Conservation (phyloP, 129 eudicot species). For the Flaveria robusta region DNA sequence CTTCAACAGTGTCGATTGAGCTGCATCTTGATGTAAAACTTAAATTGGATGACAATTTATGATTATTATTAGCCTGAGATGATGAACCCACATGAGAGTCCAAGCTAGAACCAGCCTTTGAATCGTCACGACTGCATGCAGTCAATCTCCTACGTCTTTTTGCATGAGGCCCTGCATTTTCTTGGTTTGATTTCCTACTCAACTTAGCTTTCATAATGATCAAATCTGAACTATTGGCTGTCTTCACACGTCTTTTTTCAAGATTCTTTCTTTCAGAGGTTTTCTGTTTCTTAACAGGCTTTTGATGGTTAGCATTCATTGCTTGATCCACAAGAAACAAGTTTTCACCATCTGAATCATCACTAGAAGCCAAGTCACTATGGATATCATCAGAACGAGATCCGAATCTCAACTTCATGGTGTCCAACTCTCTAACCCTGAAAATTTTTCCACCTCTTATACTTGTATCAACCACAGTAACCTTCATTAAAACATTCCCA, state of each 20-base stretch:
- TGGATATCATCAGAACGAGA: conserved; percentile 30
- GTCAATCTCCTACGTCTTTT: conserved; percentile 46
- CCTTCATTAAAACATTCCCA: conserved; percentile 32
- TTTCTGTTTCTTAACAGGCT: conserved; percentile 33
- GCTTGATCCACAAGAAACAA: conserved; percentile 31
- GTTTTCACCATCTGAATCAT: conserved; percentile 41
- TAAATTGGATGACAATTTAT: conserved; percentile 38
- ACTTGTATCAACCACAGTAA: conserved; percentile 70
- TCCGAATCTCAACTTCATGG: conserved; percentile 23
- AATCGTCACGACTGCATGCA: conserved; percentile 39
- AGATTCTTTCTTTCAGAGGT: conserved; percentile 15
- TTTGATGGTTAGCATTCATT: background rate
- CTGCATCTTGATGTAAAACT: conserved; percentile 55
- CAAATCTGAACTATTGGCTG: conserved; percentile 22
- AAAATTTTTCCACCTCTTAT: conserved; percentile 37
- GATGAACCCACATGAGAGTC: conserved; percentile 41
- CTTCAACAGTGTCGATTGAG: conserved; percentile 44
- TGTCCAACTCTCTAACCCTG: conserved; percentile 45
- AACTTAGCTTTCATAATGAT: conserved; percentile 20
- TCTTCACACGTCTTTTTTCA: conserved; percentile 33
- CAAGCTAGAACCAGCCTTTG: conserved; percentile 25
- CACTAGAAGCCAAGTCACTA: conserved; percentile 43
- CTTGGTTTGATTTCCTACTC: conserved; percentile 40
- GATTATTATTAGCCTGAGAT: conserved; percentile 33
- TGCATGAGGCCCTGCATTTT: conserved; percentile 33